Percentiles rank a stretch among this genome's conserved stretches.
Evolutionary conservation across 2,329 filamentous ascomycete genomes (phyloP).

Genomic region (Sporothrix phasma): DNA sequence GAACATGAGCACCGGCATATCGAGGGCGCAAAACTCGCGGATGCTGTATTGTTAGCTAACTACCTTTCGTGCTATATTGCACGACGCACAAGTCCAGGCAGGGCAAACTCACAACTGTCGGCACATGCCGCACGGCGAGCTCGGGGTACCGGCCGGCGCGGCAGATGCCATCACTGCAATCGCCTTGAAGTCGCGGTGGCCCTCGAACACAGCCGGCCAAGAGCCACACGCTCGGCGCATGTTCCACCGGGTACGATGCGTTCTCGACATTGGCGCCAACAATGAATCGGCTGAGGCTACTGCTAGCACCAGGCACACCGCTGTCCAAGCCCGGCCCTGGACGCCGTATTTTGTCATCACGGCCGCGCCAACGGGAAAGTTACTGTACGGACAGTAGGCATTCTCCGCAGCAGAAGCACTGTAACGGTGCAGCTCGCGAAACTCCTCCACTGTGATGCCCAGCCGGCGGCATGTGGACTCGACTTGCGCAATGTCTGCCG

Average conservation of each 20-base stretch:
- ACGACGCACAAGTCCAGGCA: not conserved
- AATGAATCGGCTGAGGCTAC: conserved; percentile 29
- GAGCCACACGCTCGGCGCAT: conserved; percentile 85
- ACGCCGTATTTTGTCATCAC: conserved; percentile 46
- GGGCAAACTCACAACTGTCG: conserved; percentile 63
- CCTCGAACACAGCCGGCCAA: conserved; percentile 66
- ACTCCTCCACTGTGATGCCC: conserved; percentile 51
- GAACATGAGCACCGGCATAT: conserved; percentile 82
- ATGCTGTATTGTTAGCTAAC: conserved; percentile 41
- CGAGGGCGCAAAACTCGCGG: conserved; percentile 61
- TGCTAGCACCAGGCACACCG: not conserved
- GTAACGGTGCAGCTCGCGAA: conserved; percentile 51
- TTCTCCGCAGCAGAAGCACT: conserved; percentile 61
- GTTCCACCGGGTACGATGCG: conserved; percentile 89
- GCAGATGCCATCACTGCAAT: conserved; percentile 81
- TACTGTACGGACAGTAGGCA: conserved; percentile 89
- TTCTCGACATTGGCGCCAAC: conserved; percentile 89
- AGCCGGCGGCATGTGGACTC: conserved; percentile 29
- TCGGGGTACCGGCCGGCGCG: conserved; percentile 34
- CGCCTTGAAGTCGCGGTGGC: conserved; percentile 55
- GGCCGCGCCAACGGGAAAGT: conserved; percentile 81
- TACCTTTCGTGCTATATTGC: not conserved
- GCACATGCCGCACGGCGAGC: conserved; percentile 89
- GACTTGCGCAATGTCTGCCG: conserved; percentile 21
- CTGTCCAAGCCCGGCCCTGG: conserved; percentile 10